Conservation (phyloP, 2,329 filamentous ascomycete species). For the Trichoderma simmonsii region DNA sequence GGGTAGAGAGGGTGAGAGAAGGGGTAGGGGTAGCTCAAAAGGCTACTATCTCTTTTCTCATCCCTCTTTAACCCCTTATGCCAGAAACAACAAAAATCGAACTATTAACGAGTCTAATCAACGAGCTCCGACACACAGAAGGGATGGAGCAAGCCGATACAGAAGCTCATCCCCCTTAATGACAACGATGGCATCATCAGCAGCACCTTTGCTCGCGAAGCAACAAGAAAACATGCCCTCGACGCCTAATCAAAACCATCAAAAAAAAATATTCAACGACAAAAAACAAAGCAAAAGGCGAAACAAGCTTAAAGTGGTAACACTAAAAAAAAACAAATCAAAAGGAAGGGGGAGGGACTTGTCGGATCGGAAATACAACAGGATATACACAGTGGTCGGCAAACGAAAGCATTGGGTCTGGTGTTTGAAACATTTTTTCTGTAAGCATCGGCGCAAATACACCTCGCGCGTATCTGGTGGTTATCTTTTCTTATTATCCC, state of each 20-base stretch:
- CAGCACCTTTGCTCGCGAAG: not conserved
- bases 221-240: not conserved
- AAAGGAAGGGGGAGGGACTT: not conserved
- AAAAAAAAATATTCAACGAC: not conserved
- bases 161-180: slow-evolving; percentile 1
- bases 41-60: not conserved
- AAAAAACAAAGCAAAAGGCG: not conserved
- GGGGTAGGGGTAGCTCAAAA: not conserved
- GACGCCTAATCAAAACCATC: not conserved
- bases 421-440: slow-evolving; percentile 17
- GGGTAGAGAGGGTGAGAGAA: not conserved
- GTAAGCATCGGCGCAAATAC: slow-evolving; percentile 22
- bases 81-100: not conserved
- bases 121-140: not conserved
- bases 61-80: not conserved
- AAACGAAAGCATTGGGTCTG: slow-evolving; percentile 16
- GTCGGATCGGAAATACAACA: slow-evolving; percentile 20
- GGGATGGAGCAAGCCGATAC: slow-evolving; percentile 1
- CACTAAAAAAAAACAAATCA: not conserved
- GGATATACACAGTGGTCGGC: slow-evolving; percentile 20
- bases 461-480: slow-evolving; percentile 6
- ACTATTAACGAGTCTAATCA: slow-evolving; percentile 7
- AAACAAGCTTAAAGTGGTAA: not conserved
- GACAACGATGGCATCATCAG: not conserved
- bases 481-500: slow-evolving; percentile 1